Conservation (phyloP, 2,329 filamentous ascomycete species). For the Tolypocladium inflatum region DNA sequence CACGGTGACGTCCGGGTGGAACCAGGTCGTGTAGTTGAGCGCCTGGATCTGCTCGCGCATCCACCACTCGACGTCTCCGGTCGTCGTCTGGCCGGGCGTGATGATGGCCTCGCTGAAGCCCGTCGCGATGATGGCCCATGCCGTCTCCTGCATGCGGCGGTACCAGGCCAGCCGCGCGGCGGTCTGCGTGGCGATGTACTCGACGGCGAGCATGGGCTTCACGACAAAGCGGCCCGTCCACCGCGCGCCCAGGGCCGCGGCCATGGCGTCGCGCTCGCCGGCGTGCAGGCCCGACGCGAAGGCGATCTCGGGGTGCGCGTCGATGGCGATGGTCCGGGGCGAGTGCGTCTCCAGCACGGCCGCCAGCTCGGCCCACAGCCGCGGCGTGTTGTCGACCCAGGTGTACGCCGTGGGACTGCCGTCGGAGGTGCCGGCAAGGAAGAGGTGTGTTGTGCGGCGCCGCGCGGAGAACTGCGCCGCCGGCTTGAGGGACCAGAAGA, state of each 20-base stretch:
- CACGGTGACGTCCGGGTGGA: conserved; percentile 35
- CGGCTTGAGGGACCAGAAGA: not conserved
- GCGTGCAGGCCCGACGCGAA: conserved; percentile 38
- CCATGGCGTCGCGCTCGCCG: conserved; percentile 27
- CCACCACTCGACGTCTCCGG: not conserved
- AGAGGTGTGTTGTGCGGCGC: conserved; percentile 34
- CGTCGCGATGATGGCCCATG: not conserved
- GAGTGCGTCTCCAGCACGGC: conserved; percentile 24
- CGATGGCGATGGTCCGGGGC: conserved; percentile 29
- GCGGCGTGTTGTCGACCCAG: conserved; percentile 38
- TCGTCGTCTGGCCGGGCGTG: not conserved
- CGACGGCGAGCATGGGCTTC: not conserved
- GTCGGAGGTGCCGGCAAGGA: conserved; percentile 13
- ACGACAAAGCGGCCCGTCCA: not conserved
- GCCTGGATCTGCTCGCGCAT: conserved; percentile 7
- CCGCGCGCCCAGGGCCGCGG: not conserved
- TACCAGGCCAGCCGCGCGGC: not conserved
- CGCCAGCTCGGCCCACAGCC: conserved; percentile 30
- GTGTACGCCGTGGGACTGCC: conserved; percentile 16
- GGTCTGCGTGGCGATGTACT: not conserved
- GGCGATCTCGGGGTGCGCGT: conserved; percentile 33
- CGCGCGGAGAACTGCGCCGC: not conserved
- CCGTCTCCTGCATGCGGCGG: not conserved
- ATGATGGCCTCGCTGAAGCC: not conserved
- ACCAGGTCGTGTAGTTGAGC: conserved; percentile 43